These are phyloP conservation scores for Fusarium kyushuense DNA, from an alignment of 2,329 filamentous ascomycete species.

Conservation along the genomic window DNA sequence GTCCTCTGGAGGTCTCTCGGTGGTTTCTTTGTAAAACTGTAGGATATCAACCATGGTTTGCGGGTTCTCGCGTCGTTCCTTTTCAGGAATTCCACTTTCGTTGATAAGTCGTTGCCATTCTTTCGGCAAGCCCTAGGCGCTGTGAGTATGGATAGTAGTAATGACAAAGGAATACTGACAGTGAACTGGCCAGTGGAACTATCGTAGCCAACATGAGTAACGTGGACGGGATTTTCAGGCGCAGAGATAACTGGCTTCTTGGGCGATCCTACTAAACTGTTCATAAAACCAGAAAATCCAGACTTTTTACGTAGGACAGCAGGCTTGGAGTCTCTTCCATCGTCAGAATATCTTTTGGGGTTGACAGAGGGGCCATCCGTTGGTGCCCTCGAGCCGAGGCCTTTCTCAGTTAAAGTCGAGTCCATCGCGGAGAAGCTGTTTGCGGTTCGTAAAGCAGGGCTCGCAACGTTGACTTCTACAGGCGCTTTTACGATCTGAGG, in stretches of 20 bases:
- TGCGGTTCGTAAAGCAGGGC: conserved; percentile 72
- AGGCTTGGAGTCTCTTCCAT: conserved; percentile 73
- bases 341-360: conserved; percentile 83
- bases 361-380: conserved; percentile 62
- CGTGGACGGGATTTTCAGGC: conserved; percentile 96
- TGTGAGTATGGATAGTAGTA: conserved; percentile 28
- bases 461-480: conserved; percentile 63
- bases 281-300: conserved; percentile 89
- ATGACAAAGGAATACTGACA: conserved; percentile 64
- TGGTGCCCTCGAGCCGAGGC: conserved; percentile 49
- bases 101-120: conserved; percentile 98
- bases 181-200: conserved; percentile 97
- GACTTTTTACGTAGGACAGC: conserved; percentile 82
- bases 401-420: conserved; percentile 54
- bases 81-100: conserved; percentile 95
- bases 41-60: conserved; percentile 97
- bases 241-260: conserved; percentile 96
- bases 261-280: conserved; percentile 83
- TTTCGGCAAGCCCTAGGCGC: conserved; percentile 83
- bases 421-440: conserved; percentile 63
- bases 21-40: conserved; percentile 96
- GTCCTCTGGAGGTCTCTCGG: conserved; percentile 82
- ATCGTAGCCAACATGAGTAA: conserved; percentile 98
- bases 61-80: conserved; percentile 94
- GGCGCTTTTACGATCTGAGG: conserved; percentile 61